These are phyloP conservation scores for Candida gigantensis DNA, from an alignment of 1,139 yeast genomes.

Conservation along the genomic window DNA sequence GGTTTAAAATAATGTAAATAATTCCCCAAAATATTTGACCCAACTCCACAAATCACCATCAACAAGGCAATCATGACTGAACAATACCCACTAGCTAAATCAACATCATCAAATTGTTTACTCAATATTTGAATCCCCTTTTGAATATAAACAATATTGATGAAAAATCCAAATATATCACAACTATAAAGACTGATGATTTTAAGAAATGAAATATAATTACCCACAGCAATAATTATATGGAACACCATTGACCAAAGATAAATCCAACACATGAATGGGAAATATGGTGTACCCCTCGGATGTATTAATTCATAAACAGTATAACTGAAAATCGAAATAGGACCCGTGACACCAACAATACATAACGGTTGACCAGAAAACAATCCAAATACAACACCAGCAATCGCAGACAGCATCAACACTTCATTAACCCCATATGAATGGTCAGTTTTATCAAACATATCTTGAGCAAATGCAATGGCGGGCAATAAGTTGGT, in stretches of 20 bases:
- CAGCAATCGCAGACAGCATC: slow-evolving; percentile 82
- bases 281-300: slow-evolving; percentile 70
- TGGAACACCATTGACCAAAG: slow-evolving; percentile 90
- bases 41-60: slow-evolving; percentile 75
- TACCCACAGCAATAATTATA: slow-evolving; percentile 66
- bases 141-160: slow-evolving; percentile 84
- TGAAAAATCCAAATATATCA: slow-evolving; percentile 91
- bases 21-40: slow-evolving; percentile 60
- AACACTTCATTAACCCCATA: slow-evolving; percentile 92
- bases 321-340: slow-evolving; percentile 87
- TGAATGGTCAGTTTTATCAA: slow-evolving; percentile 79
- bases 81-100: slow-evolving; percentile 66
- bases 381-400: slow-evolving; percentile 80
- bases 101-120: slow-evolving; percentile 58
- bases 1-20: slow-evolving; percentile 62
- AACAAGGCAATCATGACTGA: slow-evolving; percentile 71
- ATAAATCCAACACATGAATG: slow-evolving; percentile 95
- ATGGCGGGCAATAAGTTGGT: slow-evolving; percentile 90
- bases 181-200: slow-evolving; percentile 84
- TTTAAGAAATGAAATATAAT: slow-evolving; percentile 67
- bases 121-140: slow-evolving; percentile 84
- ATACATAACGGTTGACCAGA: slow-evolving; percentile 92
- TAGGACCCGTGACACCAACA: slow-evolving; percentile 98
- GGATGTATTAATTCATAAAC: slow-evolving; percentile 78
- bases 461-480: slow-evolving; percentile 97